Percentiles rank a stretch among this genome's conserved stretches.
phyloP scores from a whole-genome alignment of 306 rosid genomes.

The Lathyrus oleraceus region DNA sequence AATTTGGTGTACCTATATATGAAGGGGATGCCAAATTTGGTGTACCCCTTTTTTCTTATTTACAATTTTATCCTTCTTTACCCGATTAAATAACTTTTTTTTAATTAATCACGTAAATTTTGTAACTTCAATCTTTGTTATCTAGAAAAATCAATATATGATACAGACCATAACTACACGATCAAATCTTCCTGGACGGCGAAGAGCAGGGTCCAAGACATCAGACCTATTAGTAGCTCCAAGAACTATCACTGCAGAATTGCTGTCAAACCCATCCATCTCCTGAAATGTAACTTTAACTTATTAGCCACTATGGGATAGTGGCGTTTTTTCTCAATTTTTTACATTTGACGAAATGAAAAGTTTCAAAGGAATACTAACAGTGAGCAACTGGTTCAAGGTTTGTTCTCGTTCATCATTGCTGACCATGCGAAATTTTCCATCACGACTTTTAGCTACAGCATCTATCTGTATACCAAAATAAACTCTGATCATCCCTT shows the following conservation, averaged over 20 bases:
- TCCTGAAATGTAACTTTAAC: constrained; percentile 58
- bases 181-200: constrained; percentile 98
- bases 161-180: constrained; percentile 87
- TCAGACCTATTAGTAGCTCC: constrained; percentile 97
- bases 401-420: constrained; percentile 98
- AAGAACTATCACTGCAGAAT: constrained; percentile 89
- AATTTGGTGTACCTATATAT: not conserved
- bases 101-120: not conserved
- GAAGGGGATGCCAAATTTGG: not conserved
- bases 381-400: constrained; percentile 95
- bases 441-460: constrained; percentile 98
- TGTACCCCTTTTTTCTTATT: not conserved
- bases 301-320: constrained; percentile 2
- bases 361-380: constrained; percentile 46
- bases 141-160: constrained; percentile 1
- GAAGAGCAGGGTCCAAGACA: constrained; percentile 96
- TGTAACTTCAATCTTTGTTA: not conserved
- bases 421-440: constrained; percentile 89
- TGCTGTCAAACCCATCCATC: constrained; percentile 99
- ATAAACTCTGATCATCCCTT: constrained; percentile 17
- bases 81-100: not conserved
- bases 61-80: not conserved
- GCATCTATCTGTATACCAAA: constrained; percentile 80
- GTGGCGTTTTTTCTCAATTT: not conserved
- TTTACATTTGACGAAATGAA: constrained; percentile 30